Evolutionary conservation across 2,329 filamentous ascomycete species (phyloP).

Genomic region (Alternaria sp.): DNA sequence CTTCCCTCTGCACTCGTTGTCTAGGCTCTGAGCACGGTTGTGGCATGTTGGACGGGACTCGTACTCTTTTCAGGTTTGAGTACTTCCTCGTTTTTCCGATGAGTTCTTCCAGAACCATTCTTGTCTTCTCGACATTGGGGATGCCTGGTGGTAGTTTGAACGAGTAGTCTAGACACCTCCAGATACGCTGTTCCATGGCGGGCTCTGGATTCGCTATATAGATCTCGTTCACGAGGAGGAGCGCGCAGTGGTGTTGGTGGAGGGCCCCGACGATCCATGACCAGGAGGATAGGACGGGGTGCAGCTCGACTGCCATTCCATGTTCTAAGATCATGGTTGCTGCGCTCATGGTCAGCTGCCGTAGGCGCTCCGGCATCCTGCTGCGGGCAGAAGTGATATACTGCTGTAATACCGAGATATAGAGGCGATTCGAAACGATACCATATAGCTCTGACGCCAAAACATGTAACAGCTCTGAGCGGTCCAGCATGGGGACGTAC

Average conservation of each 20-base stretch:
- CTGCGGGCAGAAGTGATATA: constrained; percentile 64
- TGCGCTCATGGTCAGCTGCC: constrained; percentile 70
- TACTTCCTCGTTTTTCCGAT: constrained; percentile 69
- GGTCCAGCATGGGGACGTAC: constrained; percentile 71
- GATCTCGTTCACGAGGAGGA: constrained; percentile 74
- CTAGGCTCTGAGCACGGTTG: constrained; percentile 42
- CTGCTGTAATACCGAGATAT: constrained; percentile 73
- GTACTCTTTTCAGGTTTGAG: constrained; percentile 65
- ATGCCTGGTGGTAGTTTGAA: constrained; percentile 68
- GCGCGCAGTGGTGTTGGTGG: constrained; percentile 75
- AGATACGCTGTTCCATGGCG: constrained; percentile 71
- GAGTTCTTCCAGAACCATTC: constrained; percentile 70
- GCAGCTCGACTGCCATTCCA: constrained; percentile 63
- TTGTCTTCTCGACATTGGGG: constrained; percentile 65
- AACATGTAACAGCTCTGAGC: constrained; percentile 69
- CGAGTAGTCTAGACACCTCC: constrained; percentile 76
- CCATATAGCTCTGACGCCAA: constrained; percentile 72
- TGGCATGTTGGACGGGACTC: constrained; percentile 60
- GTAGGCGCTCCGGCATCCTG: constrained; percentile 69
- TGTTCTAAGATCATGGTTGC: constrained; percentile 65
- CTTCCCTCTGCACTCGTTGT: constrained; percentile 13
- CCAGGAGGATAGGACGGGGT: constrained; percentile 66
- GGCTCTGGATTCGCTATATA: constrained; percentile 66
- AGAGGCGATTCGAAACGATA: constrained; percentile 69
- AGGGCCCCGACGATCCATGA: constrained; percentile 75